Conservation (phyloP, 148 eudicot genomes). For the Fallopia convolvulus region DNA sequence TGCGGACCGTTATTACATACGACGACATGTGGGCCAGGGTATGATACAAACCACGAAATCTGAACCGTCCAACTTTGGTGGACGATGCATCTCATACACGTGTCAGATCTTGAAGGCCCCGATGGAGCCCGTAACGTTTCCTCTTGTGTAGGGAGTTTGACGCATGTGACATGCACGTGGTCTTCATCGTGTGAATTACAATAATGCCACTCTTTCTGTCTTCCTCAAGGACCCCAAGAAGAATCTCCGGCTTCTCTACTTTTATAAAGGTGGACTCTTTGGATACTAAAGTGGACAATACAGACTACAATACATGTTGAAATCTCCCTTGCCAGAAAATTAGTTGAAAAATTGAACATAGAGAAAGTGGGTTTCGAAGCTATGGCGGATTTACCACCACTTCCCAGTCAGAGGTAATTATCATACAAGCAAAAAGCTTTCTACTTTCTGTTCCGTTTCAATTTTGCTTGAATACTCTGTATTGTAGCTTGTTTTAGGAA, state of each 20-base stretch:
- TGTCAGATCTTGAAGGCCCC: not conserved
- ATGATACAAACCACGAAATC: not conserved
- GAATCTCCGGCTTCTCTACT: not conserved
- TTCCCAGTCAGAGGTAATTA: conserved; percentile 1
- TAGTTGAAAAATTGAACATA: not conserved
- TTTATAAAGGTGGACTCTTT: not conserved
- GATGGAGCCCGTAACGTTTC: not conserved
- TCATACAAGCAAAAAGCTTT: not conserved
- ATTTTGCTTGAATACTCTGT: not conserved
- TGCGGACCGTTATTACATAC: not conserved
- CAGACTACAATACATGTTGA: too few species aligned
- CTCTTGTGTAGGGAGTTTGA: not conserved
- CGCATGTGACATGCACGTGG: not conserved
- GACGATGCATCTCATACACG: not conserved
- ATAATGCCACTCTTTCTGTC: not conserved
- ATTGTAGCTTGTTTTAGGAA: not conserved
- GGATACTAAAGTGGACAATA: too few species aligned
- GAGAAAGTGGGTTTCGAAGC: not conserved
- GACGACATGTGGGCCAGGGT: not conserved
- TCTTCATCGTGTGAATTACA: not conserved
- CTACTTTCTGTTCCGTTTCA: not conserved
- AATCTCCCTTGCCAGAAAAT: not conserved
- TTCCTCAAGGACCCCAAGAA: too few species aligned
- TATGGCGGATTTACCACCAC: not conserved
- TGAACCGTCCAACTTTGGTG: not conserved